A percentile compares a stretch with the other conserved stretches of the same genome.
phyloP scores from a whole-genome alignment of 306 rosid species.

The Oemleria cerasiformis region DNA sequence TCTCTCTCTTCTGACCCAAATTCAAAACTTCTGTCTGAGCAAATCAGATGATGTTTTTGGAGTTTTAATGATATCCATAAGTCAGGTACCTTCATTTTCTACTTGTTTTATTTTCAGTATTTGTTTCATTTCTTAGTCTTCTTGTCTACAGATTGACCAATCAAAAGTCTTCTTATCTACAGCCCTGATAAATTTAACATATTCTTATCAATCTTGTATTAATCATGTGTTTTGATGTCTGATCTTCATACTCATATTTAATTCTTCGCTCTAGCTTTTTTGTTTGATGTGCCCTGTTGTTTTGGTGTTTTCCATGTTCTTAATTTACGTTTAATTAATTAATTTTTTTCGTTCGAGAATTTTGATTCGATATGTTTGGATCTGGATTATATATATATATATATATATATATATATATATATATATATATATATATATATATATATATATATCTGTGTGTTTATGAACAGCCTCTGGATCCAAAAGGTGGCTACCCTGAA shows the following conservation, averaged over 20 bases:
- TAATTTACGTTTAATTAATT: neutral
- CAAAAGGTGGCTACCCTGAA: neutral
- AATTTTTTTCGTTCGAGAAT: neutral
- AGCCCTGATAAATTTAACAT: too few species aligned
- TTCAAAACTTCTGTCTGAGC: neutral
- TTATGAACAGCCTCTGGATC: neutral
- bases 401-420: too few species aligned
- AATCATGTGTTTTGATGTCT: neutral
- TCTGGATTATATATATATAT: neutral
- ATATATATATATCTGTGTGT: too few species aligned
- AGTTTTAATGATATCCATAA: neutral
- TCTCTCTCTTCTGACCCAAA: neutral
- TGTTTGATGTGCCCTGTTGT: neutral
- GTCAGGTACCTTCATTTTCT: constrained; percentile 15
- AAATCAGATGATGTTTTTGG: neutral
- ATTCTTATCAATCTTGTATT: neutral
- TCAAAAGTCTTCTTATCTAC: neutral
- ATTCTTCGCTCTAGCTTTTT: neutral
- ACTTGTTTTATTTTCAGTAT: neutral
- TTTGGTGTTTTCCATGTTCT: neutral
- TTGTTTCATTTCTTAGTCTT: neutral
- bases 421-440: neutral
- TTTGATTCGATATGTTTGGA: neutral
- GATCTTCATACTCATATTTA: neutral
- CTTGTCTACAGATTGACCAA: neutral